phyloP scores from a whole-genome alignment of 1,284 basidiomycete genomes.

The Malassezia dermatis region DNA sequence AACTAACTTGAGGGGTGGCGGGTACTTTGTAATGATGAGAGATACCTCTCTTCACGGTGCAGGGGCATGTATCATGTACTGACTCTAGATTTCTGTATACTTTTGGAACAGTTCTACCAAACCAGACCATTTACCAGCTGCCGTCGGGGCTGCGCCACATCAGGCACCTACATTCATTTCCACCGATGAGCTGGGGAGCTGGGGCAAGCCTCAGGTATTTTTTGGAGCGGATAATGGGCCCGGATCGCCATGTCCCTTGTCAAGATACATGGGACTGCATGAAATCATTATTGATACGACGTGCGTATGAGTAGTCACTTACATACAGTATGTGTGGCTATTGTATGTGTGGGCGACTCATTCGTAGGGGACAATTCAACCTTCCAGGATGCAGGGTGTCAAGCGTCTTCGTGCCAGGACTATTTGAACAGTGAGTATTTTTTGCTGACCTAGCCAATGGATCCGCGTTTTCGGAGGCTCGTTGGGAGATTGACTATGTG shows the following conservation, averaged over 20 bases:
- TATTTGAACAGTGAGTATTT: slow-evolving; percentile 11
- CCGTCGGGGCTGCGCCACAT: slow-evolving; percentile 15
- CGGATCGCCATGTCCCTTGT: slow-evolving; percentile 21
- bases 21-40: slow-evolving; percentile 30
- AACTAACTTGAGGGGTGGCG: slow-evolving; percentile 17
- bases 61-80: slow-evolving; percentile 6
- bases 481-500: slow-evolving; percentile 37
- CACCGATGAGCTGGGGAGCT: slow-evolving; percentile 19
- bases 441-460: slow-evolving; percentile 19
- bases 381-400: slow-evolving; percentile 16
- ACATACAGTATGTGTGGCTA: not conserved
- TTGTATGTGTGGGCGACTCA: not conserved
- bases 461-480: slow-evolving; percentile 22
- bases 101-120: slow-evolving; percentile 25
- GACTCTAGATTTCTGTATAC: slow-evolving; percentile 21
- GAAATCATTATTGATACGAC: slow-evolving; percentile 34
- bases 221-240: slow-evolving; percentile 20
- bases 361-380: not conserved
- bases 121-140: slow-evolving; percentile 16
- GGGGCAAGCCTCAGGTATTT: slow-evolving; percentile 28
- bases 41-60: slow-evolving; percentile 25
- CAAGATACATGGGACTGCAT: slow-evolving; percentile 25
- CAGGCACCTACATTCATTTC: slow-evolving; percentile 23
- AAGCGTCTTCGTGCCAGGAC: slow-evolving; percentile 22
- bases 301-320: slow-evolving; percentile 5